phyloP scores from a whole-genome alignment of 2,329 filamentous ascomycete species.

The Chaetomiaceae sp. region DNA sequence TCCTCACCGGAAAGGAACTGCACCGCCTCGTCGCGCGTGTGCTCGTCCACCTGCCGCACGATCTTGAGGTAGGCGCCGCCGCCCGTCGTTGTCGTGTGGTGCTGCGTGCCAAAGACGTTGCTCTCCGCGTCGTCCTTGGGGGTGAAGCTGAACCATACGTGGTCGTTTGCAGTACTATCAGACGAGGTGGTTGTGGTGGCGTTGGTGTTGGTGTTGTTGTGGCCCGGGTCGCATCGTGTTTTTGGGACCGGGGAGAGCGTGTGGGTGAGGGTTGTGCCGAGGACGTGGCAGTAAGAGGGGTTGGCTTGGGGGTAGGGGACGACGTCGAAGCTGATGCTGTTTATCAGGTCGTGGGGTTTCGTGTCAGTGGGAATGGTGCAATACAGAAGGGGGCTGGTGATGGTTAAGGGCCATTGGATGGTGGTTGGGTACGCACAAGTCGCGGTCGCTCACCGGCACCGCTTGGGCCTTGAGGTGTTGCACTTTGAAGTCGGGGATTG shows the following conservation, averaged over 20 bases:
- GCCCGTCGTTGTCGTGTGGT: too few species aligned
- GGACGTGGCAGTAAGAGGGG: constrained; percentile 13
- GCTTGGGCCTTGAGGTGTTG: constrained; percentile 19
- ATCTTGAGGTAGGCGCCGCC: constrained; percentile 15
- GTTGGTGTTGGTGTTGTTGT: neutral
- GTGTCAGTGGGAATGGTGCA: neutral
- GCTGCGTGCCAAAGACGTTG: neutral
- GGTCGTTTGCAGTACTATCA: neutral
- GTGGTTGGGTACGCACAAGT: constrained; percentile 11
- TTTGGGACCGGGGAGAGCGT: constrained; percentile 11
- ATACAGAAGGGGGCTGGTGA: too few species aligned
- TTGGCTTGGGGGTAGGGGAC: constrained; percentile 1
- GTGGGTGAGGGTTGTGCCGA: constrained; percentile 20
- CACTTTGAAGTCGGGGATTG: constrained; percentile 18
- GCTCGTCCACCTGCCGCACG: constrained; percentile 12
- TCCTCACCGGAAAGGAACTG: neutral
- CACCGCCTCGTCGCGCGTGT: constrained; percentile 11
- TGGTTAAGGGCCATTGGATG: neutral
- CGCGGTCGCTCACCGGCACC: constrained; percentile 21
- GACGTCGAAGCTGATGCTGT: constrained; percentile 23
- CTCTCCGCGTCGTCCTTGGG: constrained; percentile 6
- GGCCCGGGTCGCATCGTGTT: constrained; percentile 15
- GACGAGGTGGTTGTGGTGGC: too few species aligned
- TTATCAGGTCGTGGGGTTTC: neutral
- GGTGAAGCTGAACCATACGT: constrained; percentile 16